phyloP scores from a whole-genome alignment of 768 basidiomycete species.

The Leucocoprinus leucothites region DNA sequence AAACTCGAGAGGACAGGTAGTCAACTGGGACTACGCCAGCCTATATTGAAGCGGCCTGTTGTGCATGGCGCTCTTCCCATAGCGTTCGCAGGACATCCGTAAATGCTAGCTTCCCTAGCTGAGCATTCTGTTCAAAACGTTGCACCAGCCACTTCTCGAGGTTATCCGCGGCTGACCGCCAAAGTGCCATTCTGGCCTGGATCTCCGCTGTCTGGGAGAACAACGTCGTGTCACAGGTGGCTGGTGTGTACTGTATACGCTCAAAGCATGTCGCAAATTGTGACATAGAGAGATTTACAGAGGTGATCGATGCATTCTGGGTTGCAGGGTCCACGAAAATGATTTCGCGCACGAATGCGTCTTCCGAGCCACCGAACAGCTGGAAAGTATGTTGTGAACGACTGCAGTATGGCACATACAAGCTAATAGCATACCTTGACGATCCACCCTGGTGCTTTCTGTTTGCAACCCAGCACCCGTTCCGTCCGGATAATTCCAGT shows the following conservation, averaged over 20 bases:
- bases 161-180: constrained; percentile 78
- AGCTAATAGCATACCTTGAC: constrained; percentile 64
- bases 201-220: constrained; percentile 93
- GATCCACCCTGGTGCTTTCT: constrained; percentile 89
- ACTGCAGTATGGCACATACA: not conserved
- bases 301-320: constrained; percentile 80
- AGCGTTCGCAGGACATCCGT: constrained; percentile 81
- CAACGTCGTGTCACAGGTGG: constrained; percentile 56
- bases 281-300: constrained; percentile 92
- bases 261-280: constrained; percentile 93
- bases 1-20: not conserved
- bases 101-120: constrained; percentile 84
- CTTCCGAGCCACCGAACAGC: constrained; percentile 91
- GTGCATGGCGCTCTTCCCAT: constrained; percentile 65
- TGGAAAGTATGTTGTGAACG: constrained; percentile 29
- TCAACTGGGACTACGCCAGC: not conserved
- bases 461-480: constrained; percentile 86
- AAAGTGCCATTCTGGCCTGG: constrained; percentile 75
- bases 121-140: constrained; percentile 91
- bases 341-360: constrained; percentile 92
- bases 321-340: constrained; percentile 87
- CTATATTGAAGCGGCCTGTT: not conserved
- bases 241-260: constrained; percentile 81
- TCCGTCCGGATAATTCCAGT: constrained; percentile 93
- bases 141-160: constrained; percentile 85